Evolutionary conservation across 139 green algal genomes (phyloP).

Genomic region (Picochlorum sp.): DNA sequence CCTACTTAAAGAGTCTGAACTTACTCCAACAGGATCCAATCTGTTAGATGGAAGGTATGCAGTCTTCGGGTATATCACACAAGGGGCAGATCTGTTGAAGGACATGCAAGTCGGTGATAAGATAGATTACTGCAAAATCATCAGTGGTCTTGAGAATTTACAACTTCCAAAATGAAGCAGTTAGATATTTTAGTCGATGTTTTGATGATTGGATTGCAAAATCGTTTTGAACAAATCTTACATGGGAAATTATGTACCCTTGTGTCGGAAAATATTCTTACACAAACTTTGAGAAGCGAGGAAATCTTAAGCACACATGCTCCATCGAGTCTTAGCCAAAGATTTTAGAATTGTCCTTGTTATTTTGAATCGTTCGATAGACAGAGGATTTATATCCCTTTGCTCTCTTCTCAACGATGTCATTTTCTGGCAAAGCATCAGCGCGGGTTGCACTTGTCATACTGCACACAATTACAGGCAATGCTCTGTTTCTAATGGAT

Average conservation of each 20-base stretch:
- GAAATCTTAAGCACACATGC: too few relatives aligned
- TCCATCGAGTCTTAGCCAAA: too few relatives aligned
- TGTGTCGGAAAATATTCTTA: too few relatives aligned
- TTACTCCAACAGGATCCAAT: slow-evolving; percentile 93
- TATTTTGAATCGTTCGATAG: slow-evolving; percentile 1
- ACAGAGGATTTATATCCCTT: slow-evolving; percentile 7
- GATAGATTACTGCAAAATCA: slow-evolving; percentile 74
- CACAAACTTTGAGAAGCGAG: too few relatives aligned
- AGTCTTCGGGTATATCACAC: slow-evolving; percentile 91
- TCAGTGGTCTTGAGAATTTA: slow-evolving; percentile 59
- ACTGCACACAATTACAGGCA: not conserved
- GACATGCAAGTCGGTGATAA: slow-evolving; percentile 59
- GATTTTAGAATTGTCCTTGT: not conserved
- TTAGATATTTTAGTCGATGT: not conserved
- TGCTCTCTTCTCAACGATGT: not conserved
- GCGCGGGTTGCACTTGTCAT: slow-evolving; percentile 3
- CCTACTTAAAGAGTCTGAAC: slow-evolving; percentile 95
- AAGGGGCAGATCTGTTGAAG: slow-evolving; percentile 41
- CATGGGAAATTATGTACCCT: too few relatives aligned
- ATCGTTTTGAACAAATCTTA: too few relatives aligned
- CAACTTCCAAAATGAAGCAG: slow-evolving; percentile 8
- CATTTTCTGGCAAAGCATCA: slow-evolving; percentile 3
- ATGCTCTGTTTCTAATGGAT: not conserved
- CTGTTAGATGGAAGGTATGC: slow-evolving; percentile 94
- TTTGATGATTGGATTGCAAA: too few relatives aligned